These are phyloP conservation scores for Pythium monospermum DNA, from an alignment of 352 stramenopile genomes.

Conservation along the genomic window DNA sequence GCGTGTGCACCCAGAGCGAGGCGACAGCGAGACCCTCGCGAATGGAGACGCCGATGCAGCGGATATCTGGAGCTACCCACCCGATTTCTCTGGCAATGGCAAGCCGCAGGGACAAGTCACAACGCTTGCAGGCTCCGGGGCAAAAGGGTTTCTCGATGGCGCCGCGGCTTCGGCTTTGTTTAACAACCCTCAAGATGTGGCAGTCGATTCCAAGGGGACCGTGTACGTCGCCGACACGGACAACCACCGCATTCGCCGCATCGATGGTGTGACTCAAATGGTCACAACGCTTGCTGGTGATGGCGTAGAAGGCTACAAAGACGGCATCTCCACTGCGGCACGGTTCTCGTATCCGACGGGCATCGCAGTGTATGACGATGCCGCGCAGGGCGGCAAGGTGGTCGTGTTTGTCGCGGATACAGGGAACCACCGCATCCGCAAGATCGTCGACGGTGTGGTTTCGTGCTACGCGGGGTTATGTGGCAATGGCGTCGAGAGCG, in stretches of 20 bases:
- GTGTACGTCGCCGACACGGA: constrained; percentile 95
- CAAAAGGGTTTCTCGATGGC: constrained; percentile 78
- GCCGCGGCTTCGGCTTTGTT: constrained; percentile 65
- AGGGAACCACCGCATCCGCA: constrained; percentile 79
- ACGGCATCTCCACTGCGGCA: constrained; percentile 36
- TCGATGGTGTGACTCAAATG: constrained; percentile 40
- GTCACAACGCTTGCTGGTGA: constrained; percentile 58
- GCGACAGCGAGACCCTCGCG: constrained; percentile 16
- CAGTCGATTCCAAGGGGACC: constrained; percentile 87
- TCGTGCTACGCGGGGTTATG: constrained; percentile 89
- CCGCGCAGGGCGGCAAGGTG: constrained; percentile 17
- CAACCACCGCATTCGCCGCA: constrained; percentile 91
- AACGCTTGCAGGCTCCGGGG: constrained; percentile 86
- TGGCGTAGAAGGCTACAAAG: constrained; percentile 37
- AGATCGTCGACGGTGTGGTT: constrained; percentile 59
- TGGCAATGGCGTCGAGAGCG: constrained; percentile 60
- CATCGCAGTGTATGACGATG: constrained; percentile 55
- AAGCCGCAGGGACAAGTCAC: constrained; percentile 87
- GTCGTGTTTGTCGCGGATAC: constrained; percentile 75
- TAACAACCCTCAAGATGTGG: constrained; percentile 86
- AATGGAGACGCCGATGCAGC: constrained; percentile 36
- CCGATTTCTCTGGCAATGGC: constrained; percentile 33
- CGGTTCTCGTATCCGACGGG: constrained; percentile 69
- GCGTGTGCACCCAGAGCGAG: constrained; percentile 30
- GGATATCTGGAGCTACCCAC: constrained; percentile 64